A percentile compares a stretch with the other conserved stretches of the same genome.
These are phyloP conservation scores for Colletotrichum magnum DNA, from an alignment of 2,329 filamentous ascomycete species.

Conservation along the genomic window DNA sequence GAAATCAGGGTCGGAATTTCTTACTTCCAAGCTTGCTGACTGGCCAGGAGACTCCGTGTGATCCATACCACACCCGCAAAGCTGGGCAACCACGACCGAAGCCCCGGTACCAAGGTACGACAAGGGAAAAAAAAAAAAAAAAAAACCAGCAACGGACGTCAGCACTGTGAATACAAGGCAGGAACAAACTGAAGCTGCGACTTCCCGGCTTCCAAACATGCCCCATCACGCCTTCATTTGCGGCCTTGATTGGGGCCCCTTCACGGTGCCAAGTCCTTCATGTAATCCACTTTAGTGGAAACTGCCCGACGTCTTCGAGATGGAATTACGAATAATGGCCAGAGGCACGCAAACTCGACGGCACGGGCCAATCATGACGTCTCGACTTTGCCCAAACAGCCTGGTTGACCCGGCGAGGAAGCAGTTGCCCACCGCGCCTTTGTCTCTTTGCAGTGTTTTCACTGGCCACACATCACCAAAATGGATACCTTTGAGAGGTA, in stretches of 20 bases:
- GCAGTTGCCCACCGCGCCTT: background rate
- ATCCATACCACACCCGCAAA: conserved; percentile 11
- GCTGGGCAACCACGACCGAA: conserved; percentile 24
- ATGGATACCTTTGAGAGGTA: background rate
- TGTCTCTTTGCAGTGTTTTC: background rate
- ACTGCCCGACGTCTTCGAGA: conserved; percentile 32
- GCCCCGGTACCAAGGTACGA: background rate
- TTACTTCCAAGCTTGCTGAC: conserved; percentile 28
- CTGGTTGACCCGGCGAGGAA: conserved; percentile 30
- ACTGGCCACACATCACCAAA: too few species aligned
- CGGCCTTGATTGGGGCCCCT: background rate
- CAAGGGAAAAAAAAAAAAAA: too few species aligned
- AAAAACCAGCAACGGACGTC: background rate
- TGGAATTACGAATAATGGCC: conserved; percentile 39
- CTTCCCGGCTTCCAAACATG: background rate
- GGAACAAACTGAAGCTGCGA: background rate
- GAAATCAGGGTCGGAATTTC: conserved; percentile 36
- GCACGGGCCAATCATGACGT: conserved; percentile 36
- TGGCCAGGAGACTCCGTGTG: conserved; percentile 1
- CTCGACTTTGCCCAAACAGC: conserved; percentile 11
- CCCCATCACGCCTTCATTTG: conserved; percentile 15
- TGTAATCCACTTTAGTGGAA: conserved; percentile 32
- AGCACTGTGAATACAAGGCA: conserved; percentile 8
- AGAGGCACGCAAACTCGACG: conserved; percentile 18
- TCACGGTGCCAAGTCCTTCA: conserved; percentile 17